A percentile compares a stretch with the other conserved stretches of the same genome.
Conservation (phyloP, 495 filamentous ascomycete genomes). For the Trichoderma reesei region DNA sequence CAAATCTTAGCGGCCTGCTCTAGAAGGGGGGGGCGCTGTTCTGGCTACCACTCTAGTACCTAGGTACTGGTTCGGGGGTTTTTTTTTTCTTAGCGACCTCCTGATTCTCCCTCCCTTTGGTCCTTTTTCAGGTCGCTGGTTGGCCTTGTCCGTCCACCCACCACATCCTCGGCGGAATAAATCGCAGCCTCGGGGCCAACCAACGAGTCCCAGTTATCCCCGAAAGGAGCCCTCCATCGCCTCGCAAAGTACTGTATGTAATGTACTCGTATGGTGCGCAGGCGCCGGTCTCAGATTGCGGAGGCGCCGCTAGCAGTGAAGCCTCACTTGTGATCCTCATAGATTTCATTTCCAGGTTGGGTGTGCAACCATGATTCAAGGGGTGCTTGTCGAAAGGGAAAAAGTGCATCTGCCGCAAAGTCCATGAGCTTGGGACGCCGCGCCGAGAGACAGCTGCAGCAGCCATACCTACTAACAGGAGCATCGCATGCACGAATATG, state of each 20-base stretch:
- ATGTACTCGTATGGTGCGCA: too few species aligned
- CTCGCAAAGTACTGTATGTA: too few species aligned
- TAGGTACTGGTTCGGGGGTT: not conserved
- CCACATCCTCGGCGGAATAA: not conserved
- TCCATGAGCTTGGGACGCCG: not conserved
- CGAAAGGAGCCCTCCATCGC: not conserved
- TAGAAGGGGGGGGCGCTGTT: not conserved
- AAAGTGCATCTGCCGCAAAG: too few species aligned
- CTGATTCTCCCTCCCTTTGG: not conserved
- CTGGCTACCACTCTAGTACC: too few species aligned
- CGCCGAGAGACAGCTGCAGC: not conserved
- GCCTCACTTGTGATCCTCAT: not conserved
- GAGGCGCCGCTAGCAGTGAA: constrained; percentile 1
- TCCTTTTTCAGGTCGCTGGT: not conserved
- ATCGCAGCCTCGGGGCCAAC: not conserved
- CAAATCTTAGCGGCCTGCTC: not conserved
- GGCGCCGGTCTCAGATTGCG: not conserved
- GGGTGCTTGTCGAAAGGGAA: not conserved
- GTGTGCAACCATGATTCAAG: not conserved
- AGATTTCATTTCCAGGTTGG: constrained; percentile 1
- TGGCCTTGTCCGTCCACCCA: not conserved
- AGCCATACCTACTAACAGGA: too few species aligned
- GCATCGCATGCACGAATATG: not conserved
- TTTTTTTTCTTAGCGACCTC: not conserved
- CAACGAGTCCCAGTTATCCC: not conserved